Evolutionary conservation across 2,329 filamentous ascomycete genomes (phyloP), one percentile per base, ranked within the genome.

Genomic region (Thielaviopsis euricoi): DNA sequence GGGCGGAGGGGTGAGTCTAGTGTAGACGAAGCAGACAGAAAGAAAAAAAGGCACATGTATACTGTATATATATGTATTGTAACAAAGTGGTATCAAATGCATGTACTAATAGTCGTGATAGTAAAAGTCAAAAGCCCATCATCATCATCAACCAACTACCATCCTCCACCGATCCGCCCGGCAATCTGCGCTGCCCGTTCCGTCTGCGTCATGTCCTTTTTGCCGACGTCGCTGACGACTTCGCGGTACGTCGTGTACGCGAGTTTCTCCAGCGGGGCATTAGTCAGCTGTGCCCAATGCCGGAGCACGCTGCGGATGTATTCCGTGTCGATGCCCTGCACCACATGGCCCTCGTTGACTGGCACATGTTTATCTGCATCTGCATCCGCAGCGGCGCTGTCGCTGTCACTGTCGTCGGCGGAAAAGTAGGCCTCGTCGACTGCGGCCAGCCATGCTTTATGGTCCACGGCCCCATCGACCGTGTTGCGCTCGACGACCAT

Each of bases 151-250:
- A 10, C 21, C 21, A 19, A 9, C 53, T 77, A 97, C 93, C 93
- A 98, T 23, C 93, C 93, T 56, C 93, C 93, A 56, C 90, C 93
- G 64, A 90, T 87, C 70, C 89, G 93, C 58, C 89, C 85, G 52
- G 91, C 91, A 66, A 98, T 76, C 66, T 93, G 89, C 60, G 89
- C 86, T 48, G 95, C 90, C 60, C 84, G 81, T 66, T 94, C 86
- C 50, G 87, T 85, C 67, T 89, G 86, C 60, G 76, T 74, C 69
- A 75, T 66, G 68, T 78, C 73, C 62, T 80, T 77, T 73, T 93
- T 95, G 55, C 93, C 93, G 50, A 98, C 89, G 68, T 97, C 89
- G 72, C 91, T 96, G 65, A 96, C 84, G 22, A 98, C 91, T 70
- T 90, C 85, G 62, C 93, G 82, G 73, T 88, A 98, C 55, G 82